A percentile compares a stretch with the other conserved stretches of the same genome.
These are phyloP conservation scores for Lactarius trivialis DNA, from an alignment of 768 basidiomycete species.

Conservation along the genomic window DNA sequence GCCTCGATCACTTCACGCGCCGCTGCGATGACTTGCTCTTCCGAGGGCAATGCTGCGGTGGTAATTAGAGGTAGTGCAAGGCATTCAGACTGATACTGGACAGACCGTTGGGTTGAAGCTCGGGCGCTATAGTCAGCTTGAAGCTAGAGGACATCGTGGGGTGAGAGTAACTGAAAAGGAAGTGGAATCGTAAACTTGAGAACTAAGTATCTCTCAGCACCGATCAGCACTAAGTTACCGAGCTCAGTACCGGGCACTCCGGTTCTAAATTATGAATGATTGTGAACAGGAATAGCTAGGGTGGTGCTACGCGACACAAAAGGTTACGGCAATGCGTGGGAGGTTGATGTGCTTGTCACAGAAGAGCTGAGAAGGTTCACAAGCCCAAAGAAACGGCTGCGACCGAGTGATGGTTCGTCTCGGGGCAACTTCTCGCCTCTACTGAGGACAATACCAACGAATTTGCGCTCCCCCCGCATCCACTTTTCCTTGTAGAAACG, in stretches of 20 bases:
- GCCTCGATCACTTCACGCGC: slow-evolving; percentile 52
- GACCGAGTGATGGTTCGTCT: slow-evolving; percentile 62
- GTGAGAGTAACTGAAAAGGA: neutral
- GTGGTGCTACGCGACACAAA: neutral
- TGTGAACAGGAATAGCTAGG: neutral
- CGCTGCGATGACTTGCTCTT: slow-evolving; percentile 48
- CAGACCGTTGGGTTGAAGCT: slow-evolving; percentile 37
- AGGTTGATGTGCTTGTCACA: neutral
- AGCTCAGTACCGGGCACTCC: neutral
- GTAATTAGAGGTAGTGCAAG: neutral
- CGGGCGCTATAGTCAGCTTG: slow-evolving; percentile 34
- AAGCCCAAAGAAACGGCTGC: slow-evolving; percentile 79
- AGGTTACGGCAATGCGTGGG: neutral
- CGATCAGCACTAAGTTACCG: too few species aligned
- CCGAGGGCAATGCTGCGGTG: slow-evolving; percentile 50
- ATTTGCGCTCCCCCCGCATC: slow-evolving; percentile 67
- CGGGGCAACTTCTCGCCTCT: slow-evolving; percentile 84
- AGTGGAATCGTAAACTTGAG: neutral
- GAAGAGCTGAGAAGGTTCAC: slow-evolving; percentile 44
- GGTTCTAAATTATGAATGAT: neutral
- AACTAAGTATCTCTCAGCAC: neutral
- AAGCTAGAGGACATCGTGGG: slow-evolving; percentile 23
- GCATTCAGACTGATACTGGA: neutral
- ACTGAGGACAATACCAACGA: slow-evolving; percentile 76
- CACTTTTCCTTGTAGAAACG: slow-evolving; percentile 87